Evolutionary conservation across 768 basidiomycete genomes (phyloP), one percentile per base, ranked within the genome.

Genomic region (Antrodiella citrinella): DNA sequence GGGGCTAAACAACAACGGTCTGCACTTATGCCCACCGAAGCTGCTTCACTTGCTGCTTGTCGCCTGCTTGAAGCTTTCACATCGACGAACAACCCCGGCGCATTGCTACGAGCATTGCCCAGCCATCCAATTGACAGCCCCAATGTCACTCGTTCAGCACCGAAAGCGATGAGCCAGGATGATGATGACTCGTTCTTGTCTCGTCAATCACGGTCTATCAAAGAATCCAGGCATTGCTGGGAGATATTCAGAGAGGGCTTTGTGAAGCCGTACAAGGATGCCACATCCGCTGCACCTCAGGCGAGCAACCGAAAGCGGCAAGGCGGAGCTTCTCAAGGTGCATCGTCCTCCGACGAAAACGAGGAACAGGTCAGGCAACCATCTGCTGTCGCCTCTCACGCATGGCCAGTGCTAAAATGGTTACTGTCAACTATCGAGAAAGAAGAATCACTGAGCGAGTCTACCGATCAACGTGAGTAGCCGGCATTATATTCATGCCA

Each of bases 401-500:
- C 85, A 3, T 91, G 88, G 87, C 73, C 77, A 24, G 61, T 82
- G 39, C 71, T 91, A n/a, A 76, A 80, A 19, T 89, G 84, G 82
- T 55, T 89, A 0, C 48, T 91, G 10, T 61, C 66, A 19, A 56
- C 89, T 18, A 86, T 87, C 55, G 85, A 91, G 59, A 76, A 74
- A 54, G 86, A 89, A 52, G 80, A 87, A 56, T 53, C 57, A 9
- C 51, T 65, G 45, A 58, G 59, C 19, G 65, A 67, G 50, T 54
- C 56, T 13, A 62, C 65, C 51, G 69, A 69, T 46, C 59, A 64
- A 50, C 65, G 78, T 76, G 48, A 60, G 70, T 54, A 48, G 30
- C 50, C 5, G 26, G 10, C 54, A 53, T 54, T 45, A 20, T 4
- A 23, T 48, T 21, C 41, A 43, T 3, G 24, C 18, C 48, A 45